phyloP scores from a whole-genome alignment of 2,329 filamentous ascomycete genomes.

The Ilyonectria robusta region DNA sequence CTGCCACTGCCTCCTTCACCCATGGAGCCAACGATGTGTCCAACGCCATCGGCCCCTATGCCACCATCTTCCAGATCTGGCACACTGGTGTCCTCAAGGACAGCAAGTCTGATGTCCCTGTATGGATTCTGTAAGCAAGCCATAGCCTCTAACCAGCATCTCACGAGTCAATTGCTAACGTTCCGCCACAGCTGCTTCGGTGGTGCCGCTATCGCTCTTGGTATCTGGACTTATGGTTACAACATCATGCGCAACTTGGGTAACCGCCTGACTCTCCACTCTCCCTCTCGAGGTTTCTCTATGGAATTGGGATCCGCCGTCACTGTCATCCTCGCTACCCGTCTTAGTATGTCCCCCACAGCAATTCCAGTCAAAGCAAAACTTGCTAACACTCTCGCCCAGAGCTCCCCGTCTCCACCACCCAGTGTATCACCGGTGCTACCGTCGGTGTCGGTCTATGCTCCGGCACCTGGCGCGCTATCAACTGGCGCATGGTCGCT shows the following conservation, averaged over 20 bases:
- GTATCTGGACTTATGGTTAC: slow-evolving; percentile 75
- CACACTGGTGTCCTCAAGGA: slow-evolving; percentile 58
- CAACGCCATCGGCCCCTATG: slow-evolving; percentile 74
- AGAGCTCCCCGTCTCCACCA: slow-evolving; percentile 75
- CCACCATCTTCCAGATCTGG: slow-evolving; percentile 75
- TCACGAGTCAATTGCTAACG: not conserved
- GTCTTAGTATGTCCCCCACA: slow-evolving; percentile 59
- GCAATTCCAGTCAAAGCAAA: fast-evolving
- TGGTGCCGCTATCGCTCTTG: slow-evolving; percentile 66
- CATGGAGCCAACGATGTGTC: slow-evolving; percentile 78
- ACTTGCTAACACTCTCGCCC: slow-evolving; percentile 1
- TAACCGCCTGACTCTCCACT: slow-evolving; percentile 74
- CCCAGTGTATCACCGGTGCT: slow-evolving; percentile 75
- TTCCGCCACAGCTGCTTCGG: slow-evolving; percentile 57
- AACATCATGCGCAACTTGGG: slow-evolving; percentile 76
- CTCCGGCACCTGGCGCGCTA: slow-evolving; percentile 69
- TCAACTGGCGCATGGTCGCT: slow-evolving; percentile 75
- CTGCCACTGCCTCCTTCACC: slow-evolving; percentile 74
- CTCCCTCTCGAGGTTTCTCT: slow-evolving; percentile 70
- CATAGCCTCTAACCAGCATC: not conserved
- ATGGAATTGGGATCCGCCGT: slow-evolving; percentile 73
- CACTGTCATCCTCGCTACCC: slow-evolving; percentile 75
- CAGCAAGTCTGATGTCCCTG: slow-evolving; percentile 65
- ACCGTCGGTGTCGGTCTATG: slow-evolving; percentile 75
- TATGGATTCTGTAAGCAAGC: slow-evolving; percentile 67